Conservation (phyloP, 495 filamentous ascomycete species). For the Hypoxylon trugodes region DNA sequence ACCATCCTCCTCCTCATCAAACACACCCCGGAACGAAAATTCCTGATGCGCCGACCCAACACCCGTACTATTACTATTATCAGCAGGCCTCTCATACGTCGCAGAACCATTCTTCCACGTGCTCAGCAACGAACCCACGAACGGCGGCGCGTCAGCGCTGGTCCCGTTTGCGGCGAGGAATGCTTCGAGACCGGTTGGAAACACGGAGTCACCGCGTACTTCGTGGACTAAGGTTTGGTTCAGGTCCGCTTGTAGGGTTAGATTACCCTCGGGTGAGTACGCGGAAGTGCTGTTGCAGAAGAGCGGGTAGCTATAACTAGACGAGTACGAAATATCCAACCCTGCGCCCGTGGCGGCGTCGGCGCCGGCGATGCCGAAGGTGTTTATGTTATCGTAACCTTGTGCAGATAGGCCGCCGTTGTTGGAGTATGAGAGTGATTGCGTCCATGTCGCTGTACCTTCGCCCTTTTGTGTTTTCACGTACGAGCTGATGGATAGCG, state of each 20-base stretch:
- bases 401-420: constrained; percentile 62
- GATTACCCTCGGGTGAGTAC: constrained; percentile 55
- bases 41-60: constrained; percentile 64
- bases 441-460: constrained; percentile 64
- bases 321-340: constrained; percentile 41
- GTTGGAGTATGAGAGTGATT: constrained; percentile 68
- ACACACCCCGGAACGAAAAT: constrained; percentile 57
- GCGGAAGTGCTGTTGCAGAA: constrained; percentile 64
- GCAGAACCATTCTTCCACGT: constrained; percentile 67
- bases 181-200: constrained; percentile 65
- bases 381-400: constrained; percentile 70
- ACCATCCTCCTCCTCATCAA: constrained; percentile 18
- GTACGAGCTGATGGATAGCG: constrained; percentile 62
- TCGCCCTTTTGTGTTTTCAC: constrained; percentile 60
- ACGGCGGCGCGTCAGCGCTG: constrained; percentile 28
- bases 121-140: constrained; percentile 52
- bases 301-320: constrained; percentile 71
- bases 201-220: constrained; percentile 65
- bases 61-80: constrained; percentile 55
- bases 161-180: constrained; percentile 40
- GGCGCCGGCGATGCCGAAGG: constrained; percentile 66
- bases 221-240: constrained; percentile 65
- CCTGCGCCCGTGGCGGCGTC: constrained; percentile 59
- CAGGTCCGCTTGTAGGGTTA: constrained; percentile 67
- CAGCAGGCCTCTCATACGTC: constrained; percentile 56